These are phyloP conservation scores for Zancudomyces culisetae DNA, from an alignment of 371 early-diverging fungal genomes.

Conservation along the genomic window DNA sequence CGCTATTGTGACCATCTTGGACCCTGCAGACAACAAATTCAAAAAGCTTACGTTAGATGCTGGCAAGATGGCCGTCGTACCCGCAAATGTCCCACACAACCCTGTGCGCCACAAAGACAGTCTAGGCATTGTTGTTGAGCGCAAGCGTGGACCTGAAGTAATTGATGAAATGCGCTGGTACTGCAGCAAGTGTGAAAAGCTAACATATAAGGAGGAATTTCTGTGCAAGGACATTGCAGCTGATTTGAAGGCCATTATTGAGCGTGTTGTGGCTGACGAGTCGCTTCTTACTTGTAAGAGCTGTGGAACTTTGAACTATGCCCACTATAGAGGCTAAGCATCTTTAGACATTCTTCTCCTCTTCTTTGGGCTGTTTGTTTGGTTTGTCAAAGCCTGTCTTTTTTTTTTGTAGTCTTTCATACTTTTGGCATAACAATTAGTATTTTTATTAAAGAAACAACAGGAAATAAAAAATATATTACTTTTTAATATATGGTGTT, in stretches of 20 bases:
- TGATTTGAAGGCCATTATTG: slow-evolving; percentile 81
- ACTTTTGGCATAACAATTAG: too few relatives aligned
- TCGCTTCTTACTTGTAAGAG: not conserved
- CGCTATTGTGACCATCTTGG: slow-evolving; percentile 70
- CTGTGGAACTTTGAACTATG: not conserved
- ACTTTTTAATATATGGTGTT: too few relatives aligned
- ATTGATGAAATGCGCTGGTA: slow-evolving; percentile 82
- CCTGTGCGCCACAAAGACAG: slow-evolving; percentile 80
- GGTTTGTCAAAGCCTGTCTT: too few relatives aligned
- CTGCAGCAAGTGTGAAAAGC: slow-evolving; percentile 59
- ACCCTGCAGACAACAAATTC: slow-evolving; percentile 39
- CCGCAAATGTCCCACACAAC: slow-evolving; percentile 80
- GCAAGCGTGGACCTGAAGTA: slow-evolving; percentile 37
- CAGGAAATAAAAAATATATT: too few relatives aligned
- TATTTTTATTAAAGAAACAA: too few relatives aligned
- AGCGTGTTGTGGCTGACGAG: slow-evolving; percentile 41
- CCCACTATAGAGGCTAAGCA: too few relatives aligned
- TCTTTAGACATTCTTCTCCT: too few relatives aligned
- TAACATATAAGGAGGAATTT: slow-evolving; percentile 78
- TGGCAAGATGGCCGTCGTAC: slow-evolving; percentile 89
- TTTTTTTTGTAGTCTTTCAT: too few relatives aligned
- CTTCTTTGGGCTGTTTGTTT: too few relatives aligned
- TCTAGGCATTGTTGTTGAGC: slow-evolving; percentile 86
- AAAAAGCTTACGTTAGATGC: slow-evolving; percentile 67
- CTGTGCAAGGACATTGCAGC: slow-evolving; percentile 72